A percentile compares a stretch with the other conserved stretches of the same genome.
Evolutionary conservation across 2,329 filamentous ascomycete species (phyloP).

Genomic region (Coniochaeta prunicola): DNA sequence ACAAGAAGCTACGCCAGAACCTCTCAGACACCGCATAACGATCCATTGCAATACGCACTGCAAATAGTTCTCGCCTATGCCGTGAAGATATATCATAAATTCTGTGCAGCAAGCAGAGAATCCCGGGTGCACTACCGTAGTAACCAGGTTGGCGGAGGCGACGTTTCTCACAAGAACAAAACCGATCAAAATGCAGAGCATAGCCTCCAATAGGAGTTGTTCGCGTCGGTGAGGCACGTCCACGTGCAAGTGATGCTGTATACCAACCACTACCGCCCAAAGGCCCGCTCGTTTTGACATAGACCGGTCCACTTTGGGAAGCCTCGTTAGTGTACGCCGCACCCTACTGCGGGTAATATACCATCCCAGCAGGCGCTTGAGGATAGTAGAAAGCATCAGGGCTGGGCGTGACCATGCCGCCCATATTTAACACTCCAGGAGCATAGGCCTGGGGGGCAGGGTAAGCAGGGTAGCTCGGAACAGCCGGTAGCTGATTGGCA

Average conservation of each 20-base stretch:
- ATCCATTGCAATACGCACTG: neutral
- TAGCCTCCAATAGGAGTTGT: neutral
- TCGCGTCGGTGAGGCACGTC: neutral
- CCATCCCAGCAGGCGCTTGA: conserved; percentile 42
- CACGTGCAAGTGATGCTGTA: neutral
- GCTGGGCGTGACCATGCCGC: conserved; percentile 67
- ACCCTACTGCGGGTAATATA: conserved; percentile 54
- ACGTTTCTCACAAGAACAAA: neutral
- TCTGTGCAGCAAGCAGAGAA: neutral
- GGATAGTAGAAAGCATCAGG: conserved; percentile 66
- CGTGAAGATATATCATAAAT: neutral
- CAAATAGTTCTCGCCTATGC: neutral
- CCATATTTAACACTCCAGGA: conserved; percentile 56
- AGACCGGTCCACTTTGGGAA: neutral
- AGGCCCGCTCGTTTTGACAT: neutral
- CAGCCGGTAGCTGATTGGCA: conserved; percentile 59
- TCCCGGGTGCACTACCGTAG: neutral
- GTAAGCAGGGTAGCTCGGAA: conserved; percentile 40
- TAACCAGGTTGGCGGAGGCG: neutral
- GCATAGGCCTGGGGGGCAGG: conserved; percentile 46
- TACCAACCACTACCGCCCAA: neutral
- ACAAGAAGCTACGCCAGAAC: neutral
- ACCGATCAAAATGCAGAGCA: neutral
- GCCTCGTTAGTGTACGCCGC: too few relatives aligned
- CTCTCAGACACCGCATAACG: neutral